A percentile compares a stretch with the other conserved stretches of the same genome.
Conservation (phyloP, 139 green algal genomes). For the Tetraselmis striata region DNA sequence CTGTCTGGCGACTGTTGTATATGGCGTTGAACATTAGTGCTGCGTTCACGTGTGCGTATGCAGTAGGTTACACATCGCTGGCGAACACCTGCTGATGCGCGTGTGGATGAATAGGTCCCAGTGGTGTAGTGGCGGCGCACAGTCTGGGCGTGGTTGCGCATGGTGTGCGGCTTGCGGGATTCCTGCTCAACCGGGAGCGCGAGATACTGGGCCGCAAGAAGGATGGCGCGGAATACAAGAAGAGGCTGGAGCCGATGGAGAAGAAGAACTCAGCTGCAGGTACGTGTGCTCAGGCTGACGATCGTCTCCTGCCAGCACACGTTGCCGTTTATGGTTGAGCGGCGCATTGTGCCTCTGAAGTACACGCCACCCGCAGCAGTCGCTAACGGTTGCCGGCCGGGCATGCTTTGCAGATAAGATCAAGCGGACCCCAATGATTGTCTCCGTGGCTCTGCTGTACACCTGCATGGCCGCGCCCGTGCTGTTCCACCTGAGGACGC, state of each 20-base stretch:
- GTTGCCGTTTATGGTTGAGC: no score
- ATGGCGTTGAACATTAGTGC: not conserved
- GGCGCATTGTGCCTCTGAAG: no score
- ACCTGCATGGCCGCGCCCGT: conserved; percentile 12
- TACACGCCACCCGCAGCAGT: no score
- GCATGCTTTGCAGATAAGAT: not conserved
- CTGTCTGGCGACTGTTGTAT: no score
- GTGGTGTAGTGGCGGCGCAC: not conserved
- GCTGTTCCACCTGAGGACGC: conserved; percentile 4
- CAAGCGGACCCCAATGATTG: not conserved
- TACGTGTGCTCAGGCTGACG: no score
- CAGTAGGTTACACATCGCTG: no score
- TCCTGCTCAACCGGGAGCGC: conserved; percentile 5
- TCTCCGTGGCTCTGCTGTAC: conserved; percentile 4
- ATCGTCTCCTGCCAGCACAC: no score
- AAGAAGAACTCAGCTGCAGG: not conserved
- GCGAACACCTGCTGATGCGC: no score
- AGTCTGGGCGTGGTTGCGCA: conserved; percentile 5
- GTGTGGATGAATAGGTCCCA: not conserved
- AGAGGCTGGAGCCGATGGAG: not conserved
- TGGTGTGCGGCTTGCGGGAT: conserved; percentile 6
- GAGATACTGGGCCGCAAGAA: conserved; percentile 9
- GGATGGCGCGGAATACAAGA: conserved; percentile 1
- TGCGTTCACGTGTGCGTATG: no score
- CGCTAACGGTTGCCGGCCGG: no score